phyloP scores from a whole-genome alignment of 192 early-diverging fungal genomes.

The Mortierella antarctica region DNA sequence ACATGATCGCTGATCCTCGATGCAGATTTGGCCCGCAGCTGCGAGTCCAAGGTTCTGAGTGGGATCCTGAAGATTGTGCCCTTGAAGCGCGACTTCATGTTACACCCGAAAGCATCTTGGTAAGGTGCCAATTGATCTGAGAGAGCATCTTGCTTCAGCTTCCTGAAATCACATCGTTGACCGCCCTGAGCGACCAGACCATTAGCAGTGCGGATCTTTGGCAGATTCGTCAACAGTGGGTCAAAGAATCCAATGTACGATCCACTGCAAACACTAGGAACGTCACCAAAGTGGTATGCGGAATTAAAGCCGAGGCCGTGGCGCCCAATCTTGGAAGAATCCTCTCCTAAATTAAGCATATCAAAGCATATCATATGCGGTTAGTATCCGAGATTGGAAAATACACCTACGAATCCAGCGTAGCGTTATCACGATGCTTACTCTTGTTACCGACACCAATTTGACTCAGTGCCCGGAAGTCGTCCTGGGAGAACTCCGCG shows the following conservation, averaged over 20 bases:
- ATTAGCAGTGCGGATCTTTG: not conserved
- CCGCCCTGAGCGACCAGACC: conserved; percentile 16
- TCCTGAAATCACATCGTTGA: conserved; percentile 14
- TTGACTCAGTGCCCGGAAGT: conserved; percentile 22
- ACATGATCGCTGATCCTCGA: not conserved
- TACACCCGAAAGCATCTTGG: conserved; percentile 19
- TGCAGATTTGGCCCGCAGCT: not conserved
- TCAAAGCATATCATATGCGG: not conserved
- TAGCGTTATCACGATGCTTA: conserved; percentile 4
- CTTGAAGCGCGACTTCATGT: conserved; percentile 28
- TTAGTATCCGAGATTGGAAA: not conserved
- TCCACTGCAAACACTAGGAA: conserved; percentile 46
- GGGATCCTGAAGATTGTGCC: conserved; percentile 47
- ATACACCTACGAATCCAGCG: not conserved
- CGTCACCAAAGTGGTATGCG: conserved; percentile 48
- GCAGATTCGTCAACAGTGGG: conserved; percentile 18
- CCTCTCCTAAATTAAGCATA: conserved; percentile 4
- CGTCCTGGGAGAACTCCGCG: conserved; percentile 23
- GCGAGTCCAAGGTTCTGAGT: conserved; percentile 7
- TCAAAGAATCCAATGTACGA: conserved; percentile 45
- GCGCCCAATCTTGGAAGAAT: conserved; percentile 37
- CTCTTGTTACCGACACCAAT: conserved; percentile 36
- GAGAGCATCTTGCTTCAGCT: not conserved
- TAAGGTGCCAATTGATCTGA: conserved; percentile 27
- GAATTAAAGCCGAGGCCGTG: conserved; percentile 47